Percentiles rank a stretch among this genome's conserved stretches.
Evolutionary conservation across 257 asterid species (phyloP).

Genomic region (Voacanga thouarsii): DNA sequence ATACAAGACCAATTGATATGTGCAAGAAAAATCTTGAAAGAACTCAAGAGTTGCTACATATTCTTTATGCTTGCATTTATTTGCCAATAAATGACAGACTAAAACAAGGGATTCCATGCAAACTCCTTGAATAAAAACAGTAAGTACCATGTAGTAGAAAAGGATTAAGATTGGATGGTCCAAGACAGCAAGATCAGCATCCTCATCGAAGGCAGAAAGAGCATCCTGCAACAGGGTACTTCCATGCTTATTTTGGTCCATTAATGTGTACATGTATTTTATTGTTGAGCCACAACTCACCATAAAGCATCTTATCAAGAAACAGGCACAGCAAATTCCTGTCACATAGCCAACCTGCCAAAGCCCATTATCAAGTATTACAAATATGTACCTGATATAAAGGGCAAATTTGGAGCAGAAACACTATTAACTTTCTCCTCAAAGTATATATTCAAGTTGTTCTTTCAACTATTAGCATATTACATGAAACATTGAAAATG

Average conservation of each 20-base stretch:
- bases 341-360: slow-evolving; percentile 44
- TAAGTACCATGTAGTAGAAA: slow-evolving; percentile 33
- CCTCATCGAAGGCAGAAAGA: slow-evolving; percentile 32
- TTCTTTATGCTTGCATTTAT: neutral
- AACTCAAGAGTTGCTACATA: neutral
- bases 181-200: slow-evolving; percentile 28
- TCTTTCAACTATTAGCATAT: neutral
- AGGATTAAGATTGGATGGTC: slow-evolving; percentile 35
- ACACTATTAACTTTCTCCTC: no score
- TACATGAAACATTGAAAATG: neutral
- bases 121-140: neutral
- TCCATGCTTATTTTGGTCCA: neutral
- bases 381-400: neutral
- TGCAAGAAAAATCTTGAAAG: neutral
- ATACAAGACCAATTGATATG: no score
- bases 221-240: slow-evolving; percentile 22
- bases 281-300: slow-evolving; percentile 15
- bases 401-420: no score
- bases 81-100: neutral
- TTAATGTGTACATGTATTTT: neutral
- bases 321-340: slow-evolving; percentile 40
- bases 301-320: slow-evolving; percentile 42
- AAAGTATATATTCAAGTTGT: no score
- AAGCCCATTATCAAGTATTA: neutral
- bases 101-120: neutral